Conservation (phyloP, 257 asterid species). For the Gardenia jasminoides region DNA sequence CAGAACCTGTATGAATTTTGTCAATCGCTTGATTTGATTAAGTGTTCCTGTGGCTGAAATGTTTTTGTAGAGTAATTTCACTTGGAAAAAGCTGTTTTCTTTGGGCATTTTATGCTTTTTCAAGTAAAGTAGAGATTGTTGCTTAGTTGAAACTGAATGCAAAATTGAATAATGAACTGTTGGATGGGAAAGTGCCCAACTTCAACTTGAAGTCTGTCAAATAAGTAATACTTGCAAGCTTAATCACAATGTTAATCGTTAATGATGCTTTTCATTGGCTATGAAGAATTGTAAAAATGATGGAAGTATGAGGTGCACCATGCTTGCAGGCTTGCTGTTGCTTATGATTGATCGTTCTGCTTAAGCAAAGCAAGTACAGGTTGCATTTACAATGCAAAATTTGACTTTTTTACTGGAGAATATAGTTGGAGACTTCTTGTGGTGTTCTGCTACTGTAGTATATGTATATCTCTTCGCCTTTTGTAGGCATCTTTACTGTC, state of each 20-base stretch:
- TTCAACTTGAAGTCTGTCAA: neutral
- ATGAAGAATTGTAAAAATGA: neutral
- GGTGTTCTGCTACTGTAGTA: neutral
- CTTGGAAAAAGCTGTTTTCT: neutral
- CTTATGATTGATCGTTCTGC: neutral
- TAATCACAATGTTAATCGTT: too few species aligned
- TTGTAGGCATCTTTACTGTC: neutral
- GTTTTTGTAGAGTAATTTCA: neutral
- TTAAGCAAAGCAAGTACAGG: neutral
- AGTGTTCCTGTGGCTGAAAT: neutral
- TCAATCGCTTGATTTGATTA: neutral
- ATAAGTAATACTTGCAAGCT: neutral
- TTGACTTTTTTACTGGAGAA: neutral
- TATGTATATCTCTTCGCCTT: neutral
- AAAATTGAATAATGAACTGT: neutral
- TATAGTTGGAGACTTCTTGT: neutral
- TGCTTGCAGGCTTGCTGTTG: neutral
- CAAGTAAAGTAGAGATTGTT: neutral
- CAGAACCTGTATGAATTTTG: conserved; percentile 60
- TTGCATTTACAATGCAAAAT: neutral
- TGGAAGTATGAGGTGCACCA: neutral
- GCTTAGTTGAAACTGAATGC: neutral
- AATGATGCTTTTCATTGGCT: neutral
- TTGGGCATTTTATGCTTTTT: neutral
- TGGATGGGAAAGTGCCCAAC: neutral